phyloP scores from a whole-genome alignment of 306 rosid genomes.

The Castanea crenata region DNA sequence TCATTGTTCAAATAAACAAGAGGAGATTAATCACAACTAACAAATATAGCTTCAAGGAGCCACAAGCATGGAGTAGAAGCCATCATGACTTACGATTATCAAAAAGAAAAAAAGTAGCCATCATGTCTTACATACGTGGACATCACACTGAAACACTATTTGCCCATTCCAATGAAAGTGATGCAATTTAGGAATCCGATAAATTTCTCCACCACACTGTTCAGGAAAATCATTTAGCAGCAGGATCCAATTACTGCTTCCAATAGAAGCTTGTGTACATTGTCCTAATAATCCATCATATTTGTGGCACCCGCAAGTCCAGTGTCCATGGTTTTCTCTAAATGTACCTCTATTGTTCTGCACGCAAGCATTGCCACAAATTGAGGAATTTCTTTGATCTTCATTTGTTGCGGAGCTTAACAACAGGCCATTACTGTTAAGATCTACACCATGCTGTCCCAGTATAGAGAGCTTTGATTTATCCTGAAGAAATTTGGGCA shows the following conservation, averaged over 20 bases:
- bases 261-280: slow-evolving; percentile 37
- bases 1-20: slow-evolving; percentile 31
- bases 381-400: slow-evolving; percentile 29
- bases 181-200: slow-evolving; percentile 67
- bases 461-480: slow-evolving; percentile 60
- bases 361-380: slow-evolving; percentile 33
- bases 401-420: slow-evolving; percentile 26
- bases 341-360: slow-evolving; percentile 25
- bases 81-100: slow-evolving; percentile 38
- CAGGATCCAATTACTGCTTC: slow-evolving; percentile 50
- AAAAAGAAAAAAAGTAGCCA: slow-evolving; percentile 22
- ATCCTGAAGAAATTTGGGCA: slow-evolving; percentile 66
- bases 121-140: slow-evolving; percentile 95
- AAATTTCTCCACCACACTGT: slow-evolving; percentile 35
- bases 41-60: slow-evolving; percentile 19
- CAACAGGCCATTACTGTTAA: slow-evolving; percentile 28
- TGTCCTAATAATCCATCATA: slow-evolving; percentile 47
- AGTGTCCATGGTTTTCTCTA: slow-evolving; percentile 21
- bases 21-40: slow-evolving; percentile 20
- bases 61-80: slow-evolving; percentile 28
- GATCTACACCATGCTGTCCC: slow-evolving; percentile 48
- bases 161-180: slow-evolving; percentile 81
- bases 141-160: slow-evolving; percentile 56
- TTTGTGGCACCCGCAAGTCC: slow-evolving; percentile 38
- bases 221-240: slow-evolving; percentile 48